Base-by-base conservation (phyloP, 768 basidiomycete species). In the Pulveroboletus sp. region DNA sequence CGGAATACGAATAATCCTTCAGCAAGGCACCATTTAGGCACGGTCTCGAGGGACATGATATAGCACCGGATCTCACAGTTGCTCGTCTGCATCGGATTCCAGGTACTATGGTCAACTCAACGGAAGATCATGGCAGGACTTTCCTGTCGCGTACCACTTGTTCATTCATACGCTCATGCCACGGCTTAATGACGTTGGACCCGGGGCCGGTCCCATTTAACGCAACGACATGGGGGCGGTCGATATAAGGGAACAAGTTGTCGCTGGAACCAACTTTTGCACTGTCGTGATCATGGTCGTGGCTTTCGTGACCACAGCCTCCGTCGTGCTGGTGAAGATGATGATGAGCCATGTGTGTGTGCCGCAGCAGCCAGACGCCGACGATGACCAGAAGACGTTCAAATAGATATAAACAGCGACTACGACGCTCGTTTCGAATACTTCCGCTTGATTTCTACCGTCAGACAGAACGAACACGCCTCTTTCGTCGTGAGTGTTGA, bases 61-160 rank as follows among this genome's bases (percentile, higher is more conserved):
- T 26, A 35, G n/a, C 17, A 47, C 21, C n/a, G 27, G 27, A 42
- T 53, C 75, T 59, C 67, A 90, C 89, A 96, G 68, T 67, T 92
- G 87, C 62, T 94, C 93, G 68, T 95, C 93, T 31, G 87, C 86
- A 56, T 96, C 93, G 15, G 90, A 93, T 67, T 93, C 87, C 51
- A 93, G 65, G 53, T 71, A 89, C 93, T 96, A 31, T 21, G 37
- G 48, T 46, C 31, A 31, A 4, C 30, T 57, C 49, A 43, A 44
- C 52, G 37, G 37, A 43, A n/a, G 32, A 11, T 39, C 18, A 49
- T 42, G 30, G 50, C 28, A 24, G 43, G 46, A 44, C 12, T 38
- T 44, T 44, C 28, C 11, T 26, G 43, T 36, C 33, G 43, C 77
- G 57, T 62, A 93, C 93, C 71, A 75, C 71, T 28, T 70, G 70